A percentile compares a stretch with the other conserved stretches of the same genome.
phyloP scores from a whole-genome alignment of 768 basidiomycete species.

The Mycena rosella region DNA sequence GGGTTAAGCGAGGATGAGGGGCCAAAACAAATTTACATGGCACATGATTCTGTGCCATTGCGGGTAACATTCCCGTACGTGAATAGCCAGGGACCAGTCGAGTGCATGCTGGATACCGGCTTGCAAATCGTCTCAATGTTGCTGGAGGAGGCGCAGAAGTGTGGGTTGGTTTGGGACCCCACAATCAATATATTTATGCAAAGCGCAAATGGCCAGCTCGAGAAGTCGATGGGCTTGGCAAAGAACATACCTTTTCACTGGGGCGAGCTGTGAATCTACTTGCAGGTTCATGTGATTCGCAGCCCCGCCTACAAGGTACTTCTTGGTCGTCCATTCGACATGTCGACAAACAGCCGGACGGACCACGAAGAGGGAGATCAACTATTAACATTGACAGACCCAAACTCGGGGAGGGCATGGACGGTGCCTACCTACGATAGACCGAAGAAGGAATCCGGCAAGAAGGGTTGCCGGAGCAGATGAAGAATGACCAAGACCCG shows the following conservation, averaged over 20 bases:
- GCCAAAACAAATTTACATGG: too few relatives aligned
- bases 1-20: too few relatives aligned
- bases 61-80: slow-evolving; percentile 25
- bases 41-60: too few relatives aligned
- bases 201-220: too few relatives aligned
- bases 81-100: slow-evolving; percentile 33
- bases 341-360: slow-evolving; percentile 37
- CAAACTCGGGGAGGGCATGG: slow-evolving; percentile 38
- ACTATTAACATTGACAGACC: slow-evolving; percentile 42
- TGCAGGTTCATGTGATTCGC: too few relatives aligned
- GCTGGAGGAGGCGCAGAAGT: slow-evolving; percentile 29
- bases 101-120: slow-evolving; percentile 41
- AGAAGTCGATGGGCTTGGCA: slow-evolving; percentile 39
- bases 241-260: slow-evolving; percentile 42
- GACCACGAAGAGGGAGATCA: slow-evolving; percentile 37
- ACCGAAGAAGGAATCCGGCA: too few relatives aligned
- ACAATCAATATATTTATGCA: slow-evolving; percentile 40
- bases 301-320: too few relatives aligned
- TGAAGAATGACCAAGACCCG: slow-evolving; percentile 7
- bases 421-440: too few relatives aligned
- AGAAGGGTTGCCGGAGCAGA: not conserved
- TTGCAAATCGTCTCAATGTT: too few relatives aligned
- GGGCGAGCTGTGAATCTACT: slow-evolving; percentile 33
- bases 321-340: slow-evolving; percentile 47
- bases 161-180: slow-evolving; percentile 36